Base-by-base conservation (phyloP, 805 yeast genomes). In the Starmerella asiatica region DNA sequence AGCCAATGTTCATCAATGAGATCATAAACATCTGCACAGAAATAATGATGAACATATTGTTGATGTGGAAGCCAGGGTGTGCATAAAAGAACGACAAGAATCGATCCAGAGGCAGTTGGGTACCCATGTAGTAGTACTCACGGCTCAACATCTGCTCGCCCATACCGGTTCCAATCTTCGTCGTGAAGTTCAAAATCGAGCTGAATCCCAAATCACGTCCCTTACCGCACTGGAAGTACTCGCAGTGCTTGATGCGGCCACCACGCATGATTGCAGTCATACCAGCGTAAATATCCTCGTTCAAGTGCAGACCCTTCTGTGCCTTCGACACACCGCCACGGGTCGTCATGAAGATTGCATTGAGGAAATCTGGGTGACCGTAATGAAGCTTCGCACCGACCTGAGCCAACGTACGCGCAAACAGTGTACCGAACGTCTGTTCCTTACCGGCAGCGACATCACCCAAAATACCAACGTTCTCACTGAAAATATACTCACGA, bases 121-220 rank as follows among this genome's bases (percentile, higher is more conserved):
- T 83, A 1, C 97, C 96, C 44, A 88, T 59, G 59, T 82, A 84
- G 57, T 78, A 88, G 60, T 86, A 84, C 54, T 88, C 97, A 53
- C 97, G 70, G 5, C 94, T 83, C 26, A 88, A 62, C 58, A 86
- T 71, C 58, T 88, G 97, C 57, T 88, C 97, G 7, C 97, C 97
- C 97, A 88, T 88, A 37, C 97, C 97, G 32, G 94, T 91, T 3
- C 97, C 97, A 56, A 88, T 86, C 62, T 88, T 88, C 2, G 94
- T 79, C 0, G 95, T 88, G 64, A 88, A 88, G 56, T 86, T 88
- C 50, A 88, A 65, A 48, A 88, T 85, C 0, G 95, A 82, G 1
- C 85, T 79, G 61, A 88, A 88, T 3, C 97, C 97, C 40, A 88
- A 63, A 63, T 88, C 97, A 58, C 97, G 70, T 0, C 97, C 97